These are phyloP conservation scores for Mycothermus thermophilus DNA, from an alignment of 495 filamentous ascomycete species.

Conservation along the genomic window DNA sequence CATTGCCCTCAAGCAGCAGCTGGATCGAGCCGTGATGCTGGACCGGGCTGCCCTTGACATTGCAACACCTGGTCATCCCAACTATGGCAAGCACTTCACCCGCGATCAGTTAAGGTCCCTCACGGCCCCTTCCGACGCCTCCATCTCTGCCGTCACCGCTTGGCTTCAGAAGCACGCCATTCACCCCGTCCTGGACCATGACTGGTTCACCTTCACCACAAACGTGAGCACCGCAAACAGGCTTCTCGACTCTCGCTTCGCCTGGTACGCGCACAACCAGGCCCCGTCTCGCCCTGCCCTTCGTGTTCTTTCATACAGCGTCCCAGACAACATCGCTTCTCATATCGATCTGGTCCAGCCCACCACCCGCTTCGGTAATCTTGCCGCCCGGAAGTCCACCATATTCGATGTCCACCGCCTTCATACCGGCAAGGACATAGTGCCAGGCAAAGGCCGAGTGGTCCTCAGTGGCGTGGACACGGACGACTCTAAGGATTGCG, in stretches of 20 bases:
- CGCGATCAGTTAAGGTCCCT: slow-evolving; percentile 37
- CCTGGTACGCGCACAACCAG: slow-evolving; percentile 25
- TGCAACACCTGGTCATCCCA: slow-evolving; percentile 39
- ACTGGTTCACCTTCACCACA: slow-evolving; percentile 36
- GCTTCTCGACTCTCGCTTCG: slow-evolving; percentile 36
- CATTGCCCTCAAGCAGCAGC: slow-evolving; percentile 22
- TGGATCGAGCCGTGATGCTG: slow-evolving; percentile 31
- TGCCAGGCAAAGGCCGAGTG: no score
- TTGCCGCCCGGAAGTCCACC: slow-evolving; percentile 15
- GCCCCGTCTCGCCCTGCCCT: slow-evolving; percentile 23
- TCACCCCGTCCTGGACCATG: slow-evolving; percentile 29
- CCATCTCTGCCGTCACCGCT: slow-evolving; percentile 25
- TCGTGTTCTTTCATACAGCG: slow-evolving; percentile 50
- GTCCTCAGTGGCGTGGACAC: no score
- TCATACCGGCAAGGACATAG: no score
- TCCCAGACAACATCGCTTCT: slow-evolving; percentile 43
- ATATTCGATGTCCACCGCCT: slow-evolving; percentile 16
- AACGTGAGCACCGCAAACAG: slow-evolving; percentile 31
- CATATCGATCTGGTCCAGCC: slow-evolving; percentile 54
- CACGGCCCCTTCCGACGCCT: slow-evolving; percentile 34
- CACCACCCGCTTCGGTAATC: slow-evolving; percentile 45
- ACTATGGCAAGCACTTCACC: slow-evolving; percentile 45
- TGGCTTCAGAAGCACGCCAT: slow-evolving; percentile 43
- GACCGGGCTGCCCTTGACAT: slow-evolving; percentile 40
- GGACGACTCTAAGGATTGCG: not conserved